phyloP scores from a whole-genome alignment of 202 grass and related monocot species.

The Schoenoplectus tabernaemontani region DNA sequence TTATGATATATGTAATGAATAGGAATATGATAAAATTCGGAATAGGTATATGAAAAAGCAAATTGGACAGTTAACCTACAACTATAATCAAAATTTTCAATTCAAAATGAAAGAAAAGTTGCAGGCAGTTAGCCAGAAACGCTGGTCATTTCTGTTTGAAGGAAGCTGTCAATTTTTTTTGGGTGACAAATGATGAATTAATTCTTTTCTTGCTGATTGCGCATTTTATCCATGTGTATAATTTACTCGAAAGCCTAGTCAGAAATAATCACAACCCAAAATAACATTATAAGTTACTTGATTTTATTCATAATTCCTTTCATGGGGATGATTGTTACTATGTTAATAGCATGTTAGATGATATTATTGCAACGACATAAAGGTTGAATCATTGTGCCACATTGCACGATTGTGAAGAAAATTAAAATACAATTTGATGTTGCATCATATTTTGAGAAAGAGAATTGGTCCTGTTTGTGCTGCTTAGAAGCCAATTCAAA shows the following conservation, averaged over 20 bases:
- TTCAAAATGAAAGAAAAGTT: neutral
- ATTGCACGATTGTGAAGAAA: neutral
- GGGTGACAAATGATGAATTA: neutral
- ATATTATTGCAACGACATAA: neutral
- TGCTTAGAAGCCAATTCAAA: slow-evolving; percentile 12
- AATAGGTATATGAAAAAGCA: neutral
- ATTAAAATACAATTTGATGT: neutral
- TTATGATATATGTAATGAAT: neutral
- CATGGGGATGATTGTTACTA: neutral
- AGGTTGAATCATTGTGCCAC: neutral
- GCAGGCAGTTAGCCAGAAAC: neutral
- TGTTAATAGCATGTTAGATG: neutral
- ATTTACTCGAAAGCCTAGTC: neutral
- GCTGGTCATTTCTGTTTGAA: neutral
- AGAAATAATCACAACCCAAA: neutral
- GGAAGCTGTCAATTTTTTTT: neutral
- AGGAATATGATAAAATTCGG: neutral
- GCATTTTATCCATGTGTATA: neutral
- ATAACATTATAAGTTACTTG: neutral
- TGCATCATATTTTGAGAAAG: neutral
- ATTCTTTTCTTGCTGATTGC: neutral
- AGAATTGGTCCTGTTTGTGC: neutral
- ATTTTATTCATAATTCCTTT: neutral
- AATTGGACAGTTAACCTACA: neutral
- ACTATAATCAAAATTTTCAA: neutral